Base-by-base conservation (phyloP, 1,284 basidiomycete genomes). In the Tetrapyrgos nigripes region DNA sequence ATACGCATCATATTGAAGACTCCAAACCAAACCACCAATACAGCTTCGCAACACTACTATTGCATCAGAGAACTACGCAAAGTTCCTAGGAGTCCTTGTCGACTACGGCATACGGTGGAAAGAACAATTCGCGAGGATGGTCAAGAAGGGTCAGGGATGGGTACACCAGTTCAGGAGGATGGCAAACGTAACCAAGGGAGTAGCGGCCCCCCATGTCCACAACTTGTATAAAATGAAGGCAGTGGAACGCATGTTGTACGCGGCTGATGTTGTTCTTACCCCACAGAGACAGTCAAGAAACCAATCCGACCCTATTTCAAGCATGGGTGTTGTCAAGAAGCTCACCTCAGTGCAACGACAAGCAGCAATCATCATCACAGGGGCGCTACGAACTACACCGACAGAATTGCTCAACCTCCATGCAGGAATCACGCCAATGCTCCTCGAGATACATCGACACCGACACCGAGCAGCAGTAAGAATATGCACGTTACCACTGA, bases 371-470 rank as follows among this genome's bases (percentile, higher is more conserved):
- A 33, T 55, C 19, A 45, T 55, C 24, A 47, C 44, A 3, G 53
- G 53, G 11, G 44, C 53, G 23, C n/a, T 55, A 3, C n/a, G 27
- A 3, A 33, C 53, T 8, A 55, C 53, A 21, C 28, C 53, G 6
- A 55, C 45, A 5, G 53, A 55, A 27, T 31, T 55, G 19, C 53
- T 55, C 3, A 24, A 55, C n/a, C 33, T 55, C 11, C 53, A 55
- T n/a, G 29, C 53, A 4, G 53, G 26, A 1, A 23, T 55, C 17
- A 26, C 47, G 17, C 53, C 53, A 3, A 55, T 55, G 19, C 43
- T n/a, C 0, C 31, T 47, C 6, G 45, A 31, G 33, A 35, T 55
- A 23, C 44, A 55, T 9, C 14, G 24, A 47, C 27, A 31, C 4
- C 24, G 43, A 8, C 53, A 54, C 3, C 1, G 43, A 1, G 28